These are phyloP conservation scores for Terana coerulea DNA, from an alignment of 768 basidiomycete genomes.

Conservation along the genomic window DNA sequence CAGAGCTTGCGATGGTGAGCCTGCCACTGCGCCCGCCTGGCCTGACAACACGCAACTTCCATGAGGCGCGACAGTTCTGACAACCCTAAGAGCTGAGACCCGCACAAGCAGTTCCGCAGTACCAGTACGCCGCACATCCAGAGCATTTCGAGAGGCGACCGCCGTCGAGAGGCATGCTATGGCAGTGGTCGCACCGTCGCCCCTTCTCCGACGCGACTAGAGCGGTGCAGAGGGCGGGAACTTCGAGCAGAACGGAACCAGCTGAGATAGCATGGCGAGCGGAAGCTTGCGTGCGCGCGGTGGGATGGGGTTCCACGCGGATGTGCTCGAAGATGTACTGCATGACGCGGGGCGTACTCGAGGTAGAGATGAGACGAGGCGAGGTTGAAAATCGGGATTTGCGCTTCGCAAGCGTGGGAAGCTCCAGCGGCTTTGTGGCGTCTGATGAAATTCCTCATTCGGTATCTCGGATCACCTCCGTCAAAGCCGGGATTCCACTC, in stretches of 20 bases:
- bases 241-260: conserved; percentile 49
- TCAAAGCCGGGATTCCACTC: too few species aligned
- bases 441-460: too few species aligned
- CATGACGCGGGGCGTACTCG: too few species aligned
- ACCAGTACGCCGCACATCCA: conserved; percentile 69
- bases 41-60: conserved; percentile 37
- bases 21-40: conserved; percentile 66
- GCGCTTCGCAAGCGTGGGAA: not conserved
- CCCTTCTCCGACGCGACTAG: conserved; percentile 58
- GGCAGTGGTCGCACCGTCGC: conserved; percentile 64
- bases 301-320: conserved; percentile 41
- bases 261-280: conserved; percentile 34
- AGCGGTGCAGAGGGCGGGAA: conserved; percentile 40
- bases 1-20: conserved; percentile 66
- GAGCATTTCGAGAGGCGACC: conserved; percentile 51
- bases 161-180: conserved; percentile 30
- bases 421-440: not conserved
- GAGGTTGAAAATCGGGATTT: not conserved
- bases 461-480: too few species aligned
- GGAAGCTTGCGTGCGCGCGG: conserved; percentile 49
- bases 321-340: conserved; percentile 14
- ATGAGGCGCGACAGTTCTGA: conserved; percentile 9
- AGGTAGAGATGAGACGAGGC: too few species aligned
- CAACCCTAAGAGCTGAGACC: conserved; percentile 4
- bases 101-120: conserved; percentile 66